Conservation (phyloP, 306 rosid species). For the Amphicarpaea edgeworthii region DNA sequence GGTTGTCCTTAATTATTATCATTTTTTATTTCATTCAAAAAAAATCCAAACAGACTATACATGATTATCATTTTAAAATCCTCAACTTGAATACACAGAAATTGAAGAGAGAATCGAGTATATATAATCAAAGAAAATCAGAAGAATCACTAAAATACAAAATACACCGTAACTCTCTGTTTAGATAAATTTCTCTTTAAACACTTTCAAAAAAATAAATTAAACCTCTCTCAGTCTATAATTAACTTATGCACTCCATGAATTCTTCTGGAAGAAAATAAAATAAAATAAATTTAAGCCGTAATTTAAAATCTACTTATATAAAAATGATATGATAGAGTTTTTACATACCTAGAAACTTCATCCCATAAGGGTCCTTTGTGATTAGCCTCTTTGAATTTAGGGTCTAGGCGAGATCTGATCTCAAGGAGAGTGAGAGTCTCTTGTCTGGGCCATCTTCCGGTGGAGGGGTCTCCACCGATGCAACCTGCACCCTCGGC, state of each 20-base stretch:
- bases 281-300: background rate
- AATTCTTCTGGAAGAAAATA: background rate
- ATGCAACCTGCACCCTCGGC: conserved; percentile 52
- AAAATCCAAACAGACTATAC: background rate
- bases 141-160: background rate
- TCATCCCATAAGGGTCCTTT: conserved; percentile 99
- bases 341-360: conserved; percentile 97
- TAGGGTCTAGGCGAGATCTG: conserved; percentile 92
- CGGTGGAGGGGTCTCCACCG: conserved; percentile 65
- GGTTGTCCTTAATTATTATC: background rate
- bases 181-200: background rate
- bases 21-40: background rate
- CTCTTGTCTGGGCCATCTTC: conserved; percentile 96
- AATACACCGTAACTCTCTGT: too few species aligned
- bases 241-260: background rate
- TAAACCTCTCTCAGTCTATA: background rate
- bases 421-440: conserved; percentile 95
- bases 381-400: conserved; percentile 95
- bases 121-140: background rate
- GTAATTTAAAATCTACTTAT: background rate
- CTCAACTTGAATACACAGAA: background rate
- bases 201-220: background rate
- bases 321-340: too few species aligned
- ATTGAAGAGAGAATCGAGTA: background rate
- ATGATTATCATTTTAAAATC: background rate